A percentile compares a stretch with the other conserved stretches of the same genome.
Evolutionary conservation across 495 filamentous ascomycete species (phyloP).

Genomic region (Talaromyces thailandensis): DNA sequence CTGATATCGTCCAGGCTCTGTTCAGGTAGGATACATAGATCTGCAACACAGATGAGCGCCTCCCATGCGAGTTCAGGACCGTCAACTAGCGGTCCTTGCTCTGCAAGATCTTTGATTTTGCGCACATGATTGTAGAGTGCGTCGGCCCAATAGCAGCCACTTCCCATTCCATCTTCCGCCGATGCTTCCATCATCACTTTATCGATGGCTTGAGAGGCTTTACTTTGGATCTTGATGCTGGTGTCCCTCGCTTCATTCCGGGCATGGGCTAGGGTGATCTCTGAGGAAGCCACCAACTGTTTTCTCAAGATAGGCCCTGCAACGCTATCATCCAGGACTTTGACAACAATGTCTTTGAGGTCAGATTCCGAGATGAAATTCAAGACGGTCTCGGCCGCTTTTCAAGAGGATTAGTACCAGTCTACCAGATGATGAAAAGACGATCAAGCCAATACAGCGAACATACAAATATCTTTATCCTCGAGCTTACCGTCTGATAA

Average conservation of each 20-base stretch:
- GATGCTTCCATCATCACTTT: neutral
- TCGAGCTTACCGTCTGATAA: neutral
- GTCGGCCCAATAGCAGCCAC: neutral
- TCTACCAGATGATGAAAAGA: neutral
- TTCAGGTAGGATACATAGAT: neutral
- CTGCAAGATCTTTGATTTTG: neutral
- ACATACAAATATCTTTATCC: neutral
- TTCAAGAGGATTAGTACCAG: neutral
- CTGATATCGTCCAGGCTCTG: neutral
- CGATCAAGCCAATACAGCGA: neutral
- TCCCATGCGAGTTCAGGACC: neutral
- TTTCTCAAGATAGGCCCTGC: neutral
- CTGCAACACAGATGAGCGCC: neutral
- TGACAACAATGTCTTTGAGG: neutral
- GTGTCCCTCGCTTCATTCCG: neutral
- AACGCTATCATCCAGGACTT: neutral
- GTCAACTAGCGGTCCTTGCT: neutral
- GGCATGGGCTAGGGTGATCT: neutral
- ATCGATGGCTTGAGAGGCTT: neutral
- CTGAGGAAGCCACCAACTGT: neutral
- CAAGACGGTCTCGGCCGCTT: neutral
- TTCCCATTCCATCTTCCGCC: neutral
- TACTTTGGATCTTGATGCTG: too few species aligned
- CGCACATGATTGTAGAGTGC: neutral
- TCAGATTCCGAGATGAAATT: neutral